Conservation (phyloP, 495 filamentous ascomycete genomes). For the Talaromyces stipitatus region DNA sequence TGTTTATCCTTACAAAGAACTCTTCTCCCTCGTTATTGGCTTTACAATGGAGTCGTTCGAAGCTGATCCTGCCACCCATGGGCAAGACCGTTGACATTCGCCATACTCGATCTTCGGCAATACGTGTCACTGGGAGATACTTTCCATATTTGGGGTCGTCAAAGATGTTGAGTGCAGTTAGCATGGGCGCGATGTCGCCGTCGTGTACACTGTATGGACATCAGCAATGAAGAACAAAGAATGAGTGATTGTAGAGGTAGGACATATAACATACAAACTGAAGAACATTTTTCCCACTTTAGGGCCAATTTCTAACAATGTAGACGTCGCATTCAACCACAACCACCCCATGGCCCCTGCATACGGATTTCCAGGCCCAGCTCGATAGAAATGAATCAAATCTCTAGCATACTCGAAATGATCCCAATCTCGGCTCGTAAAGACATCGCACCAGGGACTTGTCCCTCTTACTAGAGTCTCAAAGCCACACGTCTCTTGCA, state of each 20-base stretch:
- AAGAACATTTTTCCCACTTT: slow-evolving; percentile 44
- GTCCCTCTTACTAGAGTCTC: slow-evolving; percentile 46
- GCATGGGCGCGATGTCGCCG: slow-evolving; percentile 50
- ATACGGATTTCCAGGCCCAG: slow-evolving; percentile 51
- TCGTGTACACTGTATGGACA: slow-evolving; percentile 43
- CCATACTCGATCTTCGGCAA: slow-evolving; percentile 38
- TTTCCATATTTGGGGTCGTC: slow-evolving; percentile 26
- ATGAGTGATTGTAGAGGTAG: not conserved
- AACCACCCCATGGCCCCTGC: slow-evolving; percentile 53
- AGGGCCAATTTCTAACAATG: slow-evolving; percentile 40
- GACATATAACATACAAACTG: slow-evolving; percentile 52
- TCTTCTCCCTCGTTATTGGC: slow-evolving; percentile 7
- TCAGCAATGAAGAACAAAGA: not conserved
- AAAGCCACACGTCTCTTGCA: slow-evolving; percentile 59
- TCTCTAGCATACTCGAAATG: slow-evolving; percentile 56
- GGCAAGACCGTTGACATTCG: slow-evolving; percentile 47
- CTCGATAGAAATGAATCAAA: slow-evolving; percentile 52
- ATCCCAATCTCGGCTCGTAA: slow-evolving; percentile 48
- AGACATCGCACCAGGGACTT: slow-evolving; percentile 52
- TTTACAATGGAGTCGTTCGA: slow-evolving; percentile 44
- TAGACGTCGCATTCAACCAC: slow-evolving; percentile 53
- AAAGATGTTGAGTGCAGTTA: slow-evolving; percentile 47
- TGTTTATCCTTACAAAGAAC: slow-evolving; percentile 45
- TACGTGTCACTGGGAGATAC: slow-evolving; percentile 35
- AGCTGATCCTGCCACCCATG: slow-evolving; percentile 50